A percentile compares a stretch with the other conserved stretches of the same genome.
These are phyloP conservation scores for Huntiella bhutanensis DNA, from an alignment of 2,329 filamentous ascomycete genomes.

Conservation along the genomic window DNA sequence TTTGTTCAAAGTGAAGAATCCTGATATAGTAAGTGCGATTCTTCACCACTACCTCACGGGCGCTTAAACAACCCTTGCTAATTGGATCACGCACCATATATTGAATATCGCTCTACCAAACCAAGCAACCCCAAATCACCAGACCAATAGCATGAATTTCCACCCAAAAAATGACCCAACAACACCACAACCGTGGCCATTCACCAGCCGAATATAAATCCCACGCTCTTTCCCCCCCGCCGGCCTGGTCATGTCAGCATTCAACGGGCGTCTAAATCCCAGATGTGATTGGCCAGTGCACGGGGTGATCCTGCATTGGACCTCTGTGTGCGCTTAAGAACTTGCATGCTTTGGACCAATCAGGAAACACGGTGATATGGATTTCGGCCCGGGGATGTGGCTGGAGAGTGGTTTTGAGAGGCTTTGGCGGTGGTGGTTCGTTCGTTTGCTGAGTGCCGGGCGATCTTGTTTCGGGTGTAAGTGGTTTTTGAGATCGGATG, in stretches of 20 bases:
- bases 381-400: neutral
- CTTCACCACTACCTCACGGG: too few relatives aligned
- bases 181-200: neutral
- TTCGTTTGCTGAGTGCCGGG: too few relatives aligned
- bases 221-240: neutral
- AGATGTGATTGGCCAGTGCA: conserved; percentile 1
- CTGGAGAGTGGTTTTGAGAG: neutral
- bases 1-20: too few relatives aligned
- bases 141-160: neutral
- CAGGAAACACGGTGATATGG: neutral
- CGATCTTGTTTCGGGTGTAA: too few relatives aligned
- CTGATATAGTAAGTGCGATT: too few relatives aligned
- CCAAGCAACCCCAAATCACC: too few relatives aligned
- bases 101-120: too few relatives aligned
- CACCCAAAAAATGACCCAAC: neutral
- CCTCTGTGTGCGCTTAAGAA: neutral
- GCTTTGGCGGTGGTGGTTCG: neutral
- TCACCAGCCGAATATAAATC: neutral
- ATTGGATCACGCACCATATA: too few relatives aligned
- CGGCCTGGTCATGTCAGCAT: neutral
- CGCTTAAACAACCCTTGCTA: too few relatives aligned
- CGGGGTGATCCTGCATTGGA: neutral
- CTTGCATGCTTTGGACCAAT: conserved; percentile 3
- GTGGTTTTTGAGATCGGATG: too few relatives aligned
- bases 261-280: conserved; percentile 1